Evolutionary conservation across 2,329 filamentous ascomycete species (phyloP), one percentile per base, ranked within the genome.

Genomic region (Didymellaceae sp.): DNA sequence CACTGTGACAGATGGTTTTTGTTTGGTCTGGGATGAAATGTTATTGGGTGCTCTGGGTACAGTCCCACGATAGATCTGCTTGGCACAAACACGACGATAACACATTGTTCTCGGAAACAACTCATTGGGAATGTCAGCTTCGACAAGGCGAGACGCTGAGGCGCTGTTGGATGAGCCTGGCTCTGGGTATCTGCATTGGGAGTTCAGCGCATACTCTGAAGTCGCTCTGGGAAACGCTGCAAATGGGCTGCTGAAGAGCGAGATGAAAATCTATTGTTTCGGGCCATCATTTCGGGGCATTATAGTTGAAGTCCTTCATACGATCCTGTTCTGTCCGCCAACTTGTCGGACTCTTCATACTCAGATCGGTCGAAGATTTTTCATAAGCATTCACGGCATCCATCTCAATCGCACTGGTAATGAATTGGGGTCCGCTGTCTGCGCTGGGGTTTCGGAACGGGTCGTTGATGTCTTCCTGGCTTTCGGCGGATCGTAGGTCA

Each of bases 331-430:
- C 52, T 22, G 51, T 57, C 28, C 45, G 52, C 57, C 58, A 57
- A 25, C 51, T 55, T 17, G 18, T 40, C 20, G 56, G 51, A 24
- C 38, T 51, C 14, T 58, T 57, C 24, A 56, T 26, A 24, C 57
- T 57, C 16, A 43, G 16, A 17, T 52, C 48, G 22, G 48, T 46
- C 14, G 18, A 46, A 9, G 48, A 52, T 38, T 52, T 52, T 16
- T 52, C 48, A 32, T 46, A 46, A 4, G 58, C 44, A n/a, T 52
- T 61, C 40, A 53, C 34, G 14, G 53, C 51, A 17, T 65, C 61
- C 54, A 66, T 53, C 31, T 60, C 61, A 42, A 66, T 66, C 18
- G 63, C 63, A 43, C 58, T 65, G 24, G 61, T 65, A 18, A 66
- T 62, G 20, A 66, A 66, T 2, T 57, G 54, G 1, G 61, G 59